Conservation (phyloP, 768 basidiomycete species). For the Kwoniella bestiolae region DNA sequence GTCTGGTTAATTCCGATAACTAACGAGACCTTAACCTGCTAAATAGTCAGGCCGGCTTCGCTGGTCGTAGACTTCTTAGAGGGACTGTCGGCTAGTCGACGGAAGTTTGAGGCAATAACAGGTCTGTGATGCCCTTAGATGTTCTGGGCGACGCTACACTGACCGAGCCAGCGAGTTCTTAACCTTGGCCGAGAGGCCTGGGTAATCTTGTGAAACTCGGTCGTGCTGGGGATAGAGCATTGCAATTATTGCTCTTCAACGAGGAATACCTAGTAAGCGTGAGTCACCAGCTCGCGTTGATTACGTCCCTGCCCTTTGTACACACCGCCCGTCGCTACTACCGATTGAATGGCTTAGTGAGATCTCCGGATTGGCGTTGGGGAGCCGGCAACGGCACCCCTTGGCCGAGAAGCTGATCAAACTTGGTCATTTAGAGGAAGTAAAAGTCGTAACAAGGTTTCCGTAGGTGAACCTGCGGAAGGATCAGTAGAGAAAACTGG, state of each 20-base stretch:
- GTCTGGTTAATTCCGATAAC: conserved; percentile 96
- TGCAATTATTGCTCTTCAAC: conserved; percentile 89
- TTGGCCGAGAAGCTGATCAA: conserved; percentile 68
- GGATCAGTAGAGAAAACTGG: conserved; percentile 64
- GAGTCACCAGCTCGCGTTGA: conserved; percentile 87
- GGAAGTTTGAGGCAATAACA: conserved; percentile 90
- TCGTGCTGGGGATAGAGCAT: conserved; percentile 85
- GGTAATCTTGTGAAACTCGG: conserved; percentile 79
- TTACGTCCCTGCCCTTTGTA: conserved; percentile 90
- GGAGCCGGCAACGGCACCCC: conserved; percentile 63
- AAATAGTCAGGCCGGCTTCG: conserved; percentile 81
- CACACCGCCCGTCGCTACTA: conserved; percentile 89
- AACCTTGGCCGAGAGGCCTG: conserved; percentile 74
- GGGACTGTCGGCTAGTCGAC: conserved; percentile 79
- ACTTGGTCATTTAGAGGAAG: conserved; percentile 84
- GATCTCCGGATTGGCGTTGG: conserved; percentile 77
- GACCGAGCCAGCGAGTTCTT: conserved; percentile 82
- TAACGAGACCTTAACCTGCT: conserved; percentile 92
- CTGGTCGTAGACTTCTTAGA: conserved; percentile 81
- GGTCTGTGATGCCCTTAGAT: conserved; percentile 90
- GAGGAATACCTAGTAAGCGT: conserved; percentile 87
- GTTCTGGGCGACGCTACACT: conserved; percentile 88
- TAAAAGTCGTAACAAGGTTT: conserved; percentile 75
- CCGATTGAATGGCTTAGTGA: conserved; percentile 90
- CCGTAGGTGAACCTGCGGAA: conserved; percentile 81